phyloP scores from a whole-genome alignment of 352 stramenopile species.

The Globisporangium orthogonon region DNA sequence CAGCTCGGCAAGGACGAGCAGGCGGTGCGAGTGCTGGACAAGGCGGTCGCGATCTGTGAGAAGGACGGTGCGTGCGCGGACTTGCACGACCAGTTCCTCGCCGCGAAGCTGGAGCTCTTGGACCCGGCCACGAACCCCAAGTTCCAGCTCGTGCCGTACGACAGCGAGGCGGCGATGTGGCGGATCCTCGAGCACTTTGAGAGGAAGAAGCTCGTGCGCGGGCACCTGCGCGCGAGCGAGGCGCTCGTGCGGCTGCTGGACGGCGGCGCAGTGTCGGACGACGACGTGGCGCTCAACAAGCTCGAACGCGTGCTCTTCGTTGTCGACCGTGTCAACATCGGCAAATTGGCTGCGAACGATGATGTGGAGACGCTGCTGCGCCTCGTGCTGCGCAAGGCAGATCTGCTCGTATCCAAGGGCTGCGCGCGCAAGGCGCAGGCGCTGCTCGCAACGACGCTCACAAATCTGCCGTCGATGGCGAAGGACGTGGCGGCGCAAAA shows the following conservation, averaged over 20 bases:
- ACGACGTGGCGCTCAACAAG: conserved; percentile 13
- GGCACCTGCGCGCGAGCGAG: conserved; percentile 33
- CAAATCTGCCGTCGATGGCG: conserved; percentile 8
- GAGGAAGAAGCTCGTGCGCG: conserved; percentile 30
- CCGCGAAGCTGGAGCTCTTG: conserved; percentile 39
- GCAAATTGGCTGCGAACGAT: conserved; percentile 23
- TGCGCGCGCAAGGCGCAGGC: conserved; percentile 13
- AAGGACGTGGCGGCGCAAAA: conserved; percentile 11
- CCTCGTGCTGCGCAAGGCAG: conserved; percentile 35
- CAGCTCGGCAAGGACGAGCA: conserved; percentile 24
- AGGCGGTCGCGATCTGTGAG: conserved; percentile 14
- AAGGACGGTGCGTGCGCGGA: conserved; percentile 24
- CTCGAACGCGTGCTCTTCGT: conserved; percentile 30
- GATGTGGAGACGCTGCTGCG: conserved; percentile 26
- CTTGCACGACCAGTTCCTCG: conserved; percentile 35
- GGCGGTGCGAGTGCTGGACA: conserved; percentile 10
- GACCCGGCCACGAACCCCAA: conserved; percentile 20
- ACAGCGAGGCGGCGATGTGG: conserved; percentile 26
- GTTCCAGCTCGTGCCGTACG: conserved; percentile 9
- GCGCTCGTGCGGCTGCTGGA: conserved; percentile 22
- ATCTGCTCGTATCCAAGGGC: conserved; percentile 17
- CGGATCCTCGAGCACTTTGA: conserved; percentile 42
- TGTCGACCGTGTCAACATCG: conserved; percentile 29
- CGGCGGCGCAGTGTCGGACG: conserved; percentile 4
- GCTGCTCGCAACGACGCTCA: conserved; percentile 26